These are phyloP conservation scores for Beauveria pseudobassiana DNA, from an alignment of 2,329 filamentous ascomycete species.

Conservation along the genomic window DNA sequence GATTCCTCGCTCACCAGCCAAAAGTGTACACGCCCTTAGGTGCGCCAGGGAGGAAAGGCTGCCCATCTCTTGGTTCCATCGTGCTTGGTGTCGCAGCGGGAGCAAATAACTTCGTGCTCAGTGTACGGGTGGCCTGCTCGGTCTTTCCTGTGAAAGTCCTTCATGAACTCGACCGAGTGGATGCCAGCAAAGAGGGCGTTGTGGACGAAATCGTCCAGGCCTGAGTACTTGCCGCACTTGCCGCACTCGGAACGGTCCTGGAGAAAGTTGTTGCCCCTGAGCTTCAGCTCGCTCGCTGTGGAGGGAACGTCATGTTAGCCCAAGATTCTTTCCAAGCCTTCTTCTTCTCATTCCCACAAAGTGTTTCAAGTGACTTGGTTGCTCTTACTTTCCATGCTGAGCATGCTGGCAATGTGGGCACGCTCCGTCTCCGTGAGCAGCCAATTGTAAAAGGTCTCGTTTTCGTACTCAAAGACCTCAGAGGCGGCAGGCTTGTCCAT, in stretches of 20 bases:
- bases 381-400: conserved; percentile 1
- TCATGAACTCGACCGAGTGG: conserved; percentile 9
- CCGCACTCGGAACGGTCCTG: conserved; percentile 7
- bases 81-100: conserved; percentile 8
- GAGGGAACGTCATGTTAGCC: background rate
- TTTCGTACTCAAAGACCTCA: background rate
- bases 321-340: background rate
- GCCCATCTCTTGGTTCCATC: background rate
- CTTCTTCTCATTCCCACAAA: no score
- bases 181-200: conserved; percentile 10
- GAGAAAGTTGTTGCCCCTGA: conserved; percentile 1
- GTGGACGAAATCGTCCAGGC: conserved; percentile 10
- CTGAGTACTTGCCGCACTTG: conserved; percentile 9
- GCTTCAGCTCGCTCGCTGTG: conserved; percentile 1
- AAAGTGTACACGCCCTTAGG: background rate
- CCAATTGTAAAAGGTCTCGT: conserved; percentile 3
- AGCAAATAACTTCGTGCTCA: conserved; percentile 1
- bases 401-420: conserved; percentile 9
- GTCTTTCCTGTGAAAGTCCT: background rate
- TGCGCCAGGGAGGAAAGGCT: background rate
- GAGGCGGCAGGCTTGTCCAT: conserved; percentile 5
- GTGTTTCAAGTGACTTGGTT: background rate
- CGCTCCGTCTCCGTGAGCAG: background rate
- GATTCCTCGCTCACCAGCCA: background rate
- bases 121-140: background rate